Percentiles rank a stretch among this genome's conserved stretches.
These are phyloP conservation scores for Ophiosphaerella narmari DNA, from an alignment of 2,329 filamentous ascomycete species.

Conservation along the genomic window DNA sequence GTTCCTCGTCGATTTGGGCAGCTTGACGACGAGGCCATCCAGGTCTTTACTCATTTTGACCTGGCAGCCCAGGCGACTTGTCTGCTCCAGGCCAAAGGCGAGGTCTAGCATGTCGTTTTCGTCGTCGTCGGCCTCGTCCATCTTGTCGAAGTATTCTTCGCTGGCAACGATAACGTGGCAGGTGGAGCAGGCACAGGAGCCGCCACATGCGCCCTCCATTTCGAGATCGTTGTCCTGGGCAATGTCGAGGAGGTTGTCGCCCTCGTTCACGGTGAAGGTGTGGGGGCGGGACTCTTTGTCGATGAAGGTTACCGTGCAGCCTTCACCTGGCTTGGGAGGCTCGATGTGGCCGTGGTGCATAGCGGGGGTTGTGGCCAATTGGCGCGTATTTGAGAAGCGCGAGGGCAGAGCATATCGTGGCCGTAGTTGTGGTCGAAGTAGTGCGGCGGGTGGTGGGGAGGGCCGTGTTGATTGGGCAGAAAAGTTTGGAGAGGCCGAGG, in stretches of 20 bases:
- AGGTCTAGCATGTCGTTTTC: conserved; percentile 67
- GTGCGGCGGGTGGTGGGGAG: background rate
- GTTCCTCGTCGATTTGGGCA: conserved; percentile 95
- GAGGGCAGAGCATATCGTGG: background rate
- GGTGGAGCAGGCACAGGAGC: conserved; percentile 89
- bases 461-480: conserved; percentile 4
- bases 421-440: too few species aligned
- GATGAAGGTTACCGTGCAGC: conserved; percentile 88
- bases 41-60: conserved; percentile 89
- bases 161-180: conserved; percentile 86
- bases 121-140: conserved; percentile 58
- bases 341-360: conserved; percentile 77
- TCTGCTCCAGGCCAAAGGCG: conserved; percentile 88
- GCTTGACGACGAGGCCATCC: conserved; percentile 80
- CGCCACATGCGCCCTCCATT: conserved; percentile 98
- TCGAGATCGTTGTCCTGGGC: conserved; percentile 93
- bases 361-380: conserved; percentile 68
- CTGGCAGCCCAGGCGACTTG: conserved; percentile 82
- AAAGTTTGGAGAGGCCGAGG: conserved; percentile 15
- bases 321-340: conserved; percentile 86
- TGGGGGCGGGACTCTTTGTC: conserved; percentile 83
- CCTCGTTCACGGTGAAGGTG: conserved; percentile 78
- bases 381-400: conserved; percentile 37
- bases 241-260: conserved; percentile 93
- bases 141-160: conserved; percentile 74